These are phyloP conservation scores for Lepidium campestre DNA, from an alignment of 441 rosid species.

Conservation along the genomic window DNA sequence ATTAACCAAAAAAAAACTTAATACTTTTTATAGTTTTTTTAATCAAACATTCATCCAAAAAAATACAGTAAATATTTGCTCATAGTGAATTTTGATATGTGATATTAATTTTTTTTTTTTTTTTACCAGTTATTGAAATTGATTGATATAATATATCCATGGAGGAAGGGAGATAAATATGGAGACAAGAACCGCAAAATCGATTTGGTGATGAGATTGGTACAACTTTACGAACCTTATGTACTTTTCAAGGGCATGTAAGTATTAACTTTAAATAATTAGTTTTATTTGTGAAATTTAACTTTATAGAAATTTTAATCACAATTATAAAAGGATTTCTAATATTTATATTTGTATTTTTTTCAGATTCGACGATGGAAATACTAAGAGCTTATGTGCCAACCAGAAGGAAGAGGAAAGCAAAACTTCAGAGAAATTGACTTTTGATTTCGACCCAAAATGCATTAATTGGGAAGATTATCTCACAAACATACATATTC, in stretches of 20 bases:
- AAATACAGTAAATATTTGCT: too few relatives aligned
- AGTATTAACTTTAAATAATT: neutral
- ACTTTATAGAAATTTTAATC: neutral
- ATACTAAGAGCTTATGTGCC: slow-evolving; percentile 29
- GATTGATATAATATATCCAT: slow-evolving; percentile 45
- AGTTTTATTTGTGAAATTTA: neutral
- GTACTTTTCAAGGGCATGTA: slow-evolving; percentile 42
- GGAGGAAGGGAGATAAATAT: slow-evolving; percentile 34
- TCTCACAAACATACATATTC: slow-evolving; percentile 26
- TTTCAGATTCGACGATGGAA: slow-evolving; percentile 40
- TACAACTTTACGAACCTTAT: slow-evolving; percentile 31
- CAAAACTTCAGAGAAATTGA: neutral
- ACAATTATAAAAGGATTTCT: neutral
- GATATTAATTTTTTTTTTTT: neutral
- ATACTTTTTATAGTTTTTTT: neutral
- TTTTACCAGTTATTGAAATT: slow-evolving; percentile 43
- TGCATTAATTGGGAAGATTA: slow-evolving; percentile 42
- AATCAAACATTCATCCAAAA: too few relatives aligned
- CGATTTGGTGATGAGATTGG: slow-evolving; percentile 29
- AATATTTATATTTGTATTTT: neutral
- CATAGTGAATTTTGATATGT: neutral
- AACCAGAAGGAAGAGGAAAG: neutral
- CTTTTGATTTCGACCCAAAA: slow-evolving; percentile 39
- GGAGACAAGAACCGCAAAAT: slow-evolving; percentile 44
- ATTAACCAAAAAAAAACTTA: neutral